phyloP scores from a whole-genome alignment of 2,329 filamentous ascomycete species.

The Calonectria pauciramosa region DNA sequence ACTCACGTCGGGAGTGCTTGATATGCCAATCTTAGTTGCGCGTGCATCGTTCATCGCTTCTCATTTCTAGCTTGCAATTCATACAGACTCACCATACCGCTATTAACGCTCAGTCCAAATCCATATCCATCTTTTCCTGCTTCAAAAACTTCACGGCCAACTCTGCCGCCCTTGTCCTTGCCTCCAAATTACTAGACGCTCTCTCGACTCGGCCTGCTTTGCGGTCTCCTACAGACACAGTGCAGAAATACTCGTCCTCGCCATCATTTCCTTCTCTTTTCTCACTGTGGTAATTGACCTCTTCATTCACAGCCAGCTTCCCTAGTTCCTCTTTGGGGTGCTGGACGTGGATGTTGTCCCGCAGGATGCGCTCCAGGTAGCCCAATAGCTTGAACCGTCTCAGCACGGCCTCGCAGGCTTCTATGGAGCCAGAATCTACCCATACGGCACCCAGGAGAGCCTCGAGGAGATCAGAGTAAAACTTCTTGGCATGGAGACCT shows the following conservation, averaged over 20 bases:
- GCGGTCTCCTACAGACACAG: conserved; percentile 62
- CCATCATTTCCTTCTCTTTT: conserved; percentile 33
- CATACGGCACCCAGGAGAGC: conserved; percentile 85
- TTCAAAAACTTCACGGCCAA: conserved; percentile 58
- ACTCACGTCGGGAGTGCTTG: not conserved
- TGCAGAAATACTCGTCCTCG: conserved; percentile 57
- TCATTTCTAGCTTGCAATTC: not conserved
- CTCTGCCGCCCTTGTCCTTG: conserved; percentile 68
- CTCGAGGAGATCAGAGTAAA: conserved; percentile 88
- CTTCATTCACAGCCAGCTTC: conserved; percentile 64
- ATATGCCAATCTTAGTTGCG: not conserved
- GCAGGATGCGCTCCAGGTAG: conserved; percentile 73
- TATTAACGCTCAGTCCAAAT: not conserved
- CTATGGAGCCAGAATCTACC: conserved; percentile 79
- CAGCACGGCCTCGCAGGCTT: conserved; percentile 71
- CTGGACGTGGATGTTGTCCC: conserved; percentile 67
- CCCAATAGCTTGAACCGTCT: conserved; percentile 74
- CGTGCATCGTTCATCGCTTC: not conserved
- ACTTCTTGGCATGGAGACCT: conserved; percentile 77
- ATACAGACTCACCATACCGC: not conserved
- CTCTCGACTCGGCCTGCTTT: conserved; percentile 60
- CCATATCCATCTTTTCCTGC: conserved; percentile 29
- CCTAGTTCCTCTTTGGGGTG: conserved; percentile 80
- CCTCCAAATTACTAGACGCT: conserved; percentile 65
- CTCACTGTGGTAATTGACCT: conserved; percentile 67